Percentiles rank a stretch among this genome's conserved stretches.
phyloP scores from a whole-genome alignment of 768 basidiomycete species.

The Mycena rosella region DNA sequence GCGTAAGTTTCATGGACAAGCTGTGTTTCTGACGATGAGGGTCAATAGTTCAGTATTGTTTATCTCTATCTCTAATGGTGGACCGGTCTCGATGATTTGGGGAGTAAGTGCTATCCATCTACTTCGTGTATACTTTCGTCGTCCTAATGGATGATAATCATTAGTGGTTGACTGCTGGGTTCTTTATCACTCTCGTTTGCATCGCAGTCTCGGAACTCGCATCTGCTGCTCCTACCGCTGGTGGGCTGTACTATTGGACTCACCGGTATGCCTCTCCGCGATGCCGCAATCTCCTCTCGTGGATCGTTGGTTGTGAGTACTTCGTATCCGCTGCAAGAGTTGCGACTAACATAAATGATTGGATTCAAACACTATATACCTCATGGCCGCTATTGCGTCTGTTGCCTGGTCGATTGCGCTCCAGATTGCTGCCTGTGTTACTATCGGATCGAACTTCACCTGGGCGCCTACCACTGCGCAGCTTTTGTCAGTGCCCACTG shows the following conservation, averaged over 20 bases:
- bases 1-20: conserved; percentile 12
- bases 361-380: conserved; percentile 67
- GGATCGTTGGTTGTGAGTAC: conserved; percentile 72
- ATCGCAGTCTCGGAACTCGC: conserved; percentile 65
- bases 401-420: conserved; percentile 65
- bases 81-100: conserved; percentile 62
- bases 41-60: conserved; percentile 21
- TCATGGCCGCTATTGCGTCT: conserved; percentile 54
- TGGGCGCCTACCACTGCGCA: conserved; percentile 43
- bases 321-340: conserved; percentile 1
- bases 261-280: conserved; percentile 63
- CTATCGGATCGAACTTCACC: conserved; percentile 45
- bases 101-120: conserved; percentile 50
- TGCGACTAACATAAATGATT: conserved; percentile 1
- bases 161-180: conserved; percentile 59
- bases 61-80: conserved; percentile 49
- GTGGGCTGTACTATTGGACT: conserved; percentile 74
- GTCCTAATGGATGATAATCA: conserved; percentile 37
- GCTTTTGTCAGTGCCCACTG: conserved; percentile 40
- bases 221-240: conserved; percentile 64
- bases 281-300: conserved; percentile 66
- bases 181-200: conserved; percentile 62
- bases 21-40: conserved; percentile 12
- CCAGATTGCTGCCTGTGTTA: conserved; percentile 60
- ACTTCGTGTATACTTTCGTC: conserved; percentile 26